These are phyloP conservation scores for Diplocarpon rosae DNA, from an alignment of 2,329 filamentous ascomycete genomes.

Conservation along the genomic window DNA sequence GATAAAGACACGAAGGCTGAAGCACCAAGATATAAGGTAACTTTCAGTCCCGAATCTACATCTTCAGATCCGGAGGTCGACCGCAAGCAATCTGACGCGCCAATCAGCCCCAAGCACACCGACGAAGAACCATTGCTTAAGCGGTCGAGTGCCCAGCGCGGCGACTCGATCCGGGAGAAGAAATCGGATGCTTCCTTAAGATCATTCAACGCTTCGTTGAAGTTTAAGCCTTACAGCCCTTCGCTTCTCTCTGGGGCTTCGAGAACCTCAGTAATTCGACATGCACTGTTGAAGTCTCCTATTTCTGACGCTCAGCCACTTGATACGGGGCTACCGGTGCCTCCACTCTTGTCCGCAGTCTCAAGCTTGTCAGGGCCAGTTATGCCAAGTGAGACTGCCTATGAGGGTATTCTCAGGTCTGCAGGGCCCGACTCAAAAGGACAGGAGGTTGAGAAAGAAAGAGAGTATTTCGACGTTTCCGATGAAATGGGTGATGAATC, in stretches of 20 bases:
- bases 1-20: neutral
- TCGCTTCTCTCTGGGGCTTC: slow-evolving; percentile 21
- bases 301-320: slow-evolving; percentile 11
- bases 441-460: neutral
- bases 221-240: slow-evolving; percentile 12
- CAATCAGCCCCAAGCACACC: neutral
- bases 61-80: neutral
- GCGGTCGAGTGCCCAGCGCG: neutral
- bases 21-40: neutral
- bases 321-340: slow-evolving; percentile 19
- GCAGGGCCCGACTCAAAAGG: neutral
- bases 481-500: neutral
- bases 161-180: slow-evolving; percentile 5
- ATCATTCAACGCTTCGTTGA: slow-evolving; percentile 11
- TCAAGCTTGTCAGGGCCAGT: slow-evolving; percentile 1
- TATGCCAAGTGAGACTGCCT: neutral
- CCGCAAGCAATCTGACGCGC: neutral
- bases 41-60: neutral
- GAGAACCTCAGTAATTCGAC: slow-evolving; percentile 16
- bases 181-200: slow-evolving; percentile 13
- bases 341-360: slow-evolving; percentile 16
- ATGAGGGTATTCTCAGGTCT: neutral
- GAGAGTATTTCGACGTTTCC: neutral
- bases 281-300: slow-evolving; percentile 21
- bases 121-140: neutral